phyloP scores from a whole-genome alignment of 2,329 filamentous ascomycete species.

The Fusarium sp. region DNA sequence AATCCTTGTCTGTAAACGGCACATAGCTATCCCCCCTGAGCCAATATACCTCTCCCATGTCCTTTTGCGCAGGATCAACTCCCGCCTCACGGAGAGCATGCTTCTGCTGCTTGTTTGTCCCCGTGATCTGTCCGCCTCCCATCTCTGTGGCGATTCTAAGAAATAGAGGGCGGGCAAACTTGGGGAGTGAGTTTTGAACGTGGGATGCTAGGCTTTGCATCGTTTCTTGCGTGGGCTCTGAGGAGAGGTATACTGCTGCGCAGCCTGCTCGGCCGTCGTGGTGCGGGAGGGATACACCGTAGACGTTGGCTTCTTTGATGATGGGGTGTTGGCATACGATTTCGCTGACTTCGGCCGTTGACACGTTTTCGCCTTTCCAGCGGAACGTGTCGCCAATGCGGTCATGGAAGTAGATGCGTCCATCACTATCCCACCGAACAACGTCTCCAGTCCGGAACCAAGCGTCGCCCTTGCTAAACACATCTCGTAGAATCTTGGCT shows the following conservation, averaged over 20 bases:
- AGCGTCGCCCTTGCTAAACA: conserved; percentile 80
- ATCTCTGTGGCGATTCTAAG: conserved; percentile 72
- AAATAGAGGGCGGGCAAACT: conserved; percentile 83
- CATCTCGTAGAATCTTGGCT: conserved; percentile 79
- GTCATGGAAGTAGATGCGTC: conserved; percentile 83
- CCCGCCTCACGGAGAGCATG: conserved; percentile 77
- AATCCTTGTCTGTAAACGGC: conserved; percentile 74
- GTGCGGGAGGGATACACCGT: conserved; percentile 81
- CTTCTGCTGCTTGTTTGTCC: conserved; percentile 93
- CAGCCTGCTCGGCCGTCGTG: conserved; percentile 90
- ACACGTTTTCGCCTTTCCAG: conserved; percentile 88
- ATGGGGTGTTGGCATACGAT: conserved; percentile 74
- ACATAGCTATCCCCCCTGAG: conserved; percentile 74
- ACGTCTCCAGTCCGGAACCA: conserved; percentile 91
- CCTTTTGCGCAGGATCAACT: conserved; percentile 68
- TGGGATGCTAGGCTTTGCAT: conserved; percentile 73
- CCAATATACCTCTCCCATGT: conserved; percentile 71
- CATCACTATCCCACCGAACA: conserved; percentile 76
- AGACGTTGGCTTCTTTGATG: conserved; percentile 85
- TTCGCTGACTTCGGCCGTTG: conserved; percentile 84
- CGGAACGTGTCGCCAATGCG: conserved; percentile 82
- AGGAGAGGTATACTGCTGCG: conserved; percentile 73
- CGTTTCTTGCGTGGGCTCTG: conserved; percentile 54
- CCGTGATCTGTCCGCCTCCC: conserved; percentile 73
- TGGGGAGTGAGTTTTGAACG: conserved; percentile 69